Conservation (phyloP, 345 rosid genomes). For the Crucihimalaya himalaica region DNA sequence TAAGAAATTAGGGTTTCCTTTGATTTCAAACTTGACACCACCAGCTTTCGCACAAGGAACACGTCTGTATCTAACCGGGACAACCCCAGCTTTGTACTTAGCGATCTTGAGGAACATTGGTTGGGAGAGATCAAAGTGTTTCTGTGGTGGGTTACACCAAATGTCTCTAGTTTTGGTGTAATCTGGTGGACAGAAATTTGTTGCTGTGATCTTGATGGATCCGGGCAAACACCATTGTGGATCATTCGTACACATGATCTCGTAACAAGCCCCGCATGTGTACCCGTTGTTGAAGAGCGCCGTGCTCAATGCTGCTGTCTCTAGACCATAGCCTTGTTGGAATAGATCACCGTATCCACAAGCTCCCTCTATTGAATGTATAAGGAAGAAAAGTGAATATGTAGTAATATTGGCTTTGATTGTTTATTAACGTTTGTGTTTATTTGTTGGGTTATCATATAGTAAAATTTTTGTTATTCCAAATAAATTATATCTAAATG, state of each 20-base stretch:
- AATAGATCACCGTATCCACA: constrained; percentile 51
- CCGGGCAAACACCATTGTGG: constrained; percentile 20
- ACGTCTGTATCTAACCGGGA: constrained; percentile 47
- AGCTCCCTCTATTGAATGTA: constrained; percentile 52
- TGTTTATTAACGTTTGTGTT: background rate
- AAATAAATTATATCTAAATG: background rate
- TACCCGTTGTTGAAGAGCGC: constrained; percentile 37
- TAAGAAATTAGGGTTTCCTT: constrained; percentile 39
- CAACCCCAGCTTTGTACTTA: constrained; percentile 40
- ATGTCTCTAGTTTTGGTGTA: constrained; percentile 16
- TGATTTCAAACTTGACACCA: constrained; percentile 47
- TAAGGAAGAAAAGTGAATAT: background rate
- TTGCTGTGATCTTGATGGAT: constrained; percentile 43
- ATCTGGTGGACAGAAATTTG: constrained; percentile 63
- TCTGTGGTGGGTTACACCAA: constrained; percentile 56
- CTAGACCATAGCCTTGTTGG: constrained; percentile 51
- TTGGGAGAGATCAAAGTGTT: constrained; percentile 52
- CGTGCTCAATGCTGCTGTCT: constrained; percentile 50
- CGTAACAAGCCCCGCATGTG: constrained; percentile 30
- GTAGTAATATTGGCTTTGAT: background rate
- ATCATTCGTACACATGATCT: background rate
- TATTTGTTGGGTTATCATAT: background rate
- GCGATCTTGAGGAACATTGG: constrained; percentile 49
- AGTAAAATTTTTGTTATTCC: background rate
- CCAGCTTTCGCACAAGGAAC: constrained; percentile 46